These are phyloP conservation scores for Cyclotella atomus DNA, from an alignment of 108 stramenopile species.

Conservation along the genomic window DNA sequence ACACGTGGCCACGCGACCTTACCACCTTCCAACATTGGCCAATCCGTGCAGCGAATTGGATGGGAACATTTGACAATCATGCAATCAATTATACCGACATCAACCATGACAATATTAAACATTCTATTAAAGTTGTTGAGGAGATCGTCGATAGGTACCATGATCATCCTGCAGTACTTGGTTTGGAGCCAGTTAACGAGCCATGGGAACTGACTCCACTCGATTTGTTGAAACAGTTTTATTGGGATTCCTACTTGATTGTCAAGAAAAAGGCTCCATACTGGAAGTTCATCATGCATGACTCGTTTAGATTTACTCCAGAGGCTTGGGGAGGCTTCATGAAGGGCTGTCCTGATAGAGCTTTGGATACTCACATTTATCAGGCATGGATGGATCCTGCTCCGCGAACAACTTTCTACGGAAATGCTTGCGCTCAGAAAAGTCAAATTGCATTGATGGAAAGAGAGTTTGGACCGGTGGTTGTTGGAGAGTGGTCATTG, in stretches of 20 bases:
- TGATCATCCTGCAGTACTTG: conserved; percentile 86
- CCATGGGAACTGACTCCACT: conserved; percentile 94
- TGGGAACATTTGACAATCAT: conserved; percentile 78
- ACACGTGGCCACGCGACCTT: conserved; percentile 45
- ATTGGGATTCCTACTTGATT: conserved; percentile 93
- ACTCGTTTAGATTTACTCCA: conserved; percentile 89
- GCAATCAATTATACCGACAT: conserved; percentile 67
- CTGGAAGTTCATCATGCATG: conserved; percentile 96
- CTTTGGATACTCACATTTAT: conserved; percentile 91
- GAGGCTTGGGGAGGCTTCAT: conserved; percentile 93
- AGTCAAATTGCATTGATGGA: conserved; percentile 78
- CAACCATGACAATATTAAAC: conserved; percentile 80
- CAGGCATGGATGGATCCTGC: conserved; percentile 92
- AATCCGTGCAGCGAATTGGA: conserved; percentile 88
- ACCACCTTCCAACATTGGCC: conserved; percentile 87
- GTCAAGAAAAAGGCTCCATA: conserved; percentile 85
- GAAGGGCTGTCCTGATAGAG: conserved; percentile 87
- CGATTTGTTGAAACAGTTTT: conserved; percentile 76
- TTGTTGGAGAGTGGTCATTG: conserved; percentile 94
- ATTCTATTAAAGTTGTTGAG: conserved; percentile 78
- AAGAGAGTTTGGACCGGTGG: conserved; percentile 80
- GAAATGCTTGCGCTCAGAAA: conserved; percentile 84
- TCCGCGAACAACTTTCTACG: conserved; percentile 74
- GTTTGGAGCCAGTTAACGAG: conserved; percentile 93
- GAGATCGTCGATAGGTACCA: conserved; percentile 75